Percentiles rank a stretch among this genome's conserved stretches.
phyloP scores from a whole-genome alignment of 2,329 filamentous ascomycete species.

The Neophaeococcomyces aloes region DNA sequence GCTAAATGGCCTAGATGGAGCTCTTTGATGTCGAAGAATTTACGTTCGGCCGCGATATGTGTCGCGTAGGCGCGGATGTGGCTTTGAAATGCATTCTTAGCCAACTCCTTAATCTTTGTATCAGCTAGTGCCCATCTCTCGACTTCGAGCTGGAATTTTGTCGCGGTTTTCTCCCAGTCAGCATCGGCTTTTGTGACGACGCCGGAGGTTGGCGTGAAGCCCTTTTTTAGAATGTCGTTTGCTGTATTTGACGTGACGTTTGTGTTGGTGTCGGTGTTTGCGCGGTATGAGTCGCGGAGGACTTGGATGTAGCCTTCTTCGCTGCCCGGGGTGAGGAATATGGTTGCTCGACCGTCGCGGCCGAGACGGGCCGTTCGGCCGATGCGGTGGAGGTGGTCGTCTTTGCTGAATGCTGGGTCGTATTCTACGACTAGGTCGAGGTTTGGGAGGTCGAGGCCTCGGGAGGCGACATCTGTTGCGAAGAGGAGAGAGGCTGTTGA shows the following conservation, averaged over 20 bases:
- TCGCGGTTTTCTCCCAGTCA: constrained; percentile 57
- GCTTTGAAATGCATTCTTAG: constrained; percentile 75
- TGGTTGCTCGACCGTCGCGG: constrained; percentile 69
- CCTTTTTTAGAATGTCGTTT: constrained; percentile 58
- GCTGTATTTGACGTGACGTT: constrained; percentile 47
- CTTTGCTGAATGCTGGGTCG: constrained; percentile 84
- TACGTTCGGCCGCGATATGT: constrained; percentile 73
- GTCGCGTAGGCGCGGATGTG: constrained; percentile 93
- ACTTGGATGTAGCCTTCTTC: constrained; percentile 85
- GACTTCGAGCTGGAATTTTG: constrained; percentile 55
- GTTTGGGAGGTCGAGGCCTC: constrained; percentile 88
- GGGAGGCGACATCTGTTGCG: constrained; percentile 90
- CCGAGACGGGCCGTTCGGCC: constrained; percentile 91
- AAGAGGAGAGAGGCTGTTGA: constrained; percentile 70
- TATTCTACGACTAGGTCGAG: constrained; percentile 94
- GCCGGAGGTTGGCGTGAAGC: constrained; percentile 42
- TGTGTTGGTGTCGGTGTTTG: constrained; percentile 42
- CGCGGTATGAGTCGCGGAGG: constrained; percentile 58
- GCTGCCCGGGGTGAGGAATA: constrained; percentile 81
- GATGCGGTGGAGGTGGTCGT: constrained; percentile 89
- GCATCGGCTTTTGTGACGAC: constrained; percentile 16
- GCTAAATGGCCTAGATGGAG: constrained; percentile 87
- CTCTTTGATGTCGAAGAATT: constrained; percentile 82
- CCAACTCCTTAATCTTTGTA: constrained; percentile 63
- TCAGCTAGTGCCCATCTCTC: constrained; percentile 57